These are phyloP conservation scores for Wickerhamiella dianesei DNA, from an alignment of 805 yeast species.

Conservation along the genomic window DNA sequence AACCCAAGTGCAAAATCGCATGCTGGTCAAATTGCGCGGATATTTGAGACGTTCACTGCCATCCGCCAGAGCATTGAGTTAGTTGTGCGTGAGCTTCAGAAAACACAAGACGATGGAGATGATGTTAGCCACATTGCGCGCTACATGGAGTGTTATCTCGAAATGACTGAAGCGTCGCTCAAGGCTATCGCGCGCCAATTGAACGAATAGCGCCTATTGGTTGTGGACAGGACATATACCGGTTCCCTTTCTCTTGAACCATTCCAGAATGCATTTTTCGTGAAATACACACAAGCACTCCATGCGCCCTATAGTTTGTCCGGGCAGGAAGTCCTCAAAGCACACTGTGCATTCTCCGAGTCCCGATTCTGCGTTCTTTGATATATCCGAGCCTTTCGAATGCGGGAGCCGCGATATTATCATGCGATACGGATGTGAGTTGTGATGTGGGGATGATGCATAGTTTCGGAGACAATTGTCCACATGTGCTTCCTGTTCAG, in stretches of 20 bases:
- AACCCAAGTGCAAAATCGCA: neutral
- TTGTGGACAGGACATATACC: conserved; percentile 80
- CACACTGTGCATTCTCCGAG: conserved; percentile 84
- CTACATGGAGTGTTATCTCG: neutral
- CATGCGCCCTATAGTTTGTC: conserved; percentile 78
- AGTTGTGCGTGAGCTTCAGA: neutral
- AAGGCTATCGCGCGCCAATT: neutral
- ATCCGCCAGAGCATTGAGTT: neutral
- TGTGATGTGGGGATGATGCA: conserved; percentile 25
- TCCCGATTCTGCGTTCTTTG: too few relatives aligned
- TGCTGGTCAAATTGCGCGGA: neutral
- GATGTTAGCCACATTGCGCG: neutral
- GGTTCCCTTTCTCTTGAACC: conserved; percentile 79
- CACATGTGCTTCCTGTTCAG: conserved; percentile 51
- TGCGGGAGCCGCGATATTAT: conserved; percentile 39
- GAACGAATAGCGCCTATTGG: conserved; percentile 5
- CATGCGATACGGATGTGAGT: conserved; percentile 57
- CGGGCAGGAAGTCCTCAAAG: conserved; percentile 72
- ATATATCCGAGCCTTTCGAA: conserved; percentile 14
- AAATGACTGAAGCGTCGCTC: neutral
- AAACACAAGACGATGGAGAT: neutral
- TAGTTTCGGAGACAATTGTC: conserved; percentile 47
- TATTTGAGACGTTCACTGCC: neutral
- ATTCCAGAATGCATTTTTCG: conserved; percentile 73
- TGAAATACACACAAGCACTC: conserved; percentile 94